phyloP scores from a whole-genome alignment of 371 early-diverging fungal genomes.

The Mortierella sp. region DNA sequence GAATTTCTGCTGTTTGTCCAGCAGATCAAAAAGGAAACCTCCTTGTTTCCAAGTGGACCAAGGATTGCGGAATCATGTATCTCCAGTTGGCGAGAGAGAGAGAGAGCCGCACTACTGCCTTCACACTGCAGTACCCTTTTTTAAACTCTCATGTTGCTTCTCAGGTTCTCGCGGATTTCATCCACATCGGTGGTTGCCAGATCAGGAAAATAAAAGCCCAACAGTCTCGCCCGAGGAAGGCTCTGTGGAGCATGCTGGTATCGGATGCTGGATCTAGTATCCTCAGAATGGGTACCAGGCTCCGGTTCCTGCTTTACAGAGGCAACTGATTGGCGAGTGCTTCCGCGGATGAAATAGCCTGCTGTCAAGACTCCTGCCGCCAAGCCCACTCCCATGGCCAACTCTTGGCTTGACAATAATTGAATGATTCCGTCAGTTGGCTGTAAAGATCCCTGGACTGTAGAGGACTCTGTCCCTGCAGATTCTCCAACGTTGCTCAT shows the following conservation, averaged over 20 bases:
- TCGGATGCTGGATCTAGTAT: neutral
- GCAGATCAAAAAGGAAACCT: too few species aligned
- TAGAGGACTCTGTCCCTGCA: neutral
- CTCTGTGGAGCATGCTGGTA: neutral
- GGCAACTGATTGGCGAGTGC: conserved; percentile 7
- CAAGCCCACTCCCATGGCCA: conserved; percentile 36
- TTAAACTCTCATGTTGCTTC: conserved; percentile 2
- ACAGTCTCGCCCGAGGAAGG: conserved; percentile 28
- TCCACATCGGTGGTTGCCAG: conserved; percentile 28
- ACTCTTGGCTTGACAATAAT: conserved; percentile 28
- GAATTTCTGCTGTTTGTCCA: too few species aligned
- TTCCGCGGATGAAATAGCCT: conserved; percentile 34
- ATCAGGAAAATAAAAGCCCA: conserved; percentile 46
- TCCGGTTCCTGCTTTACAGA: neutral
- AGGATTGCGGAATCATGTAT: neutral
- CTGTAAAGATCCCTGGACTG: neutral
- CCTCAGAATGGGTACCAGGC: neutral
- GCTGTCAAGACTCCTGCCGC: conserved; percentile 36
- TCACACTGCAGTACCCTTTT: neutral
- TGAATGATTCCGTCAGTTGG: conserved; percentile 24
- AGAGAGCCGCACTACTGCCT: too few species aligned
- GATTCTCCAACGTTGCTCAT: neutral
- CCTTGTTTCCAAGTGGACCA: too few species aligned
- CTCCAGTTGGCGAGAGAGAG: neutral
- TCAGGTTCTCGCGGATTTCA: conserved; percentile 32